A percentile compares a stretch with the other conserved stretches of the same genome.
These are phyloP conservation scores for Komagataella populi DNA, from an alignment of 805 yeast species.

Conservation along the genomic window DNA sequence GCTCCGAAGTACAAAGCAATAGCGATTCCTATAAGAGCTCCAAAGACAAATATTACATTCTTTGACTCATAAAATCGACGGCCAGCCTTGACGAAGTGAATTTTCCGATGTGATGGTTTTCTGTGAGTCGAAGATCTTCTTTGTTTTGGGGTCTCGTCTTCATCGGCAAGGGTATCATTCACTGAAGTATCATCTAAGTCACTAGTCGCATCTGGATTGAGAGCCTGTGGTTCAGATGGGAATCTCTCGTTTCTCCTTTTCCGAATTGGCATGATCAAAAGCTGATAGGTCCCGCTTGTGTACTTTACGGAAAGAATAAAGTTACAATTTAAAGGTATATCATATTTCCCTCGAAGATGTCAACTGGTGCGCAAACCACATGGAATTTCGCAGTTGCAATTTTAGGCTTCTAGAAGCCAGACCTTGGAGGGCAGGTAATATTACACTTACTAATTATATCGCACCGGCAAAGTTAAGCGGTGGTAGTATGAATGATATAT, in stretches of 20 bases:
- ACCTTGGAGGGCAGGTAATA: background rate
- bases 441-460: background rate
- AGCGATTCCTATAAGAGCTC: constrained; percentile 58
- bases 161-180: background rate
- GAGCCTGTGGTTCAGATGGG: background rate
- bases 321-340: no score
- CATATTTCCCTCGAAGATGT: background rate
- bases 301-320: no score
- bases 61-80: background rate
- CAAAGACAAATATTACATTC: constrained; percentile 33
- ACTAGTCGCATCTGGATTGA: background rate
- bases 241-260: background rate
- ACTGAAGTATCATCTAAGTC: background rate
- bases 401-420: no score
- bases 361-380: background rate
- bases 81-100: background rate
- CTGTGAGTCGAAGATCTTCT: background rate
- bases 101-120: background rate
- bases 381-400: background rate
- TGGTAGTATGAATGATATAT: no score
- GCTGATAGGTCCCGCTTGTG: background rate
- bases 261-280: background rate
- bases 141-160: background rate
- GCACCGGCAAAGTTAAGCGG: background rate
- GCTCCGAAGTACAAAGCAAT: constrained; percentile 52